A percentile compares a stretch with the other conserved stretches of the same genome.
phyloP scores from a whole-genome alignment of 805 yeast genomes.

The Yamadazyma ubonensis region DNA sequence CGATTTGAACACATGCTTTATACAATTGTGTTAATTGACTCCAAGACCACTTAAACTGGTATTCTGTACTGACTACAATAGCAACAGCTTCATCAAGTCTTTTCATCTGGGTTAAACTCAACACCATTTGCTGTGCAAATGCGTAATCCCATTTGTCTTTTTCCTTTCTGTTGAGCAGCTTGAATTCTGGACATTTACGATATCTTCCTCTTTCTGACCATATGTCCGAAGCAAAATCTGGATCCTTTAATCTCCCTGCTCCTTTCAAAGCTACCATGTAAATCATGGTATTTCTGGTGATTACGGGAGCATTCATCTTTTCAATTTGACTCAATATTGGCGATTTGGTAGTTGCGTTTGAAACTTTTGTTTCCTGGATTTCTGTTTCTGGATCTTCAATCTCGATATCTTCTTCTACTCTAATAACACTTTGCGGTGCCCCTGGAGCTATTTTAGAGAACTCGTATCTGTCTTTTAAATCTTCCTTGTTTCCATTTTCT shows the following conservation, averaged over 20 bases:
- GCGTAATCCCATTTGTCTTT: conserved; percentile 54
- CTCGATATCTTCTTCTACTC: conserved; percentile 8
- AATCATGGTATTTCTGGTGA: conserved; percentile 39
- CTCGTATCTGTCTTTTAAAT: conserved; percentile 34
- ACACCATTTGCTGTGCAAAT: conserved; percentile 73
- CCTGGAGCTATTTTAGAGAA: conserved; percentile 11
- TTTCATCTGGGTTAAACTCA: conserved; percentile 53
- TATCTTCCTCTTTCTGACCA: conserved; percentile 82
- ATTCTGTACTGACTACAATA: conserved; percentile 63
- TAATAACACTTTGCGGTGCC: conserved; percentile 7
- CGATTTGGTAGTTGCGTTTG: conserved; percentile 12
- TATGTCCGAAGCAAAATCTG: conserved; percentile 57
- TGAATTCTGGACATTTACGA: conserved; percentile 56
- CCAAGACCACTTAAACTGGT: conserved; percentile 69
- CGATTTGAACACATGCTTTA: conserved; percentile 31
- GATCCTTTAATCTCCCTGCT: conserved; percentile 54
- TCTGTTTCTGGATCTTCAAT: conserved; percentile 14
- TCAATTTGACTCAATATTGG: conserved; percentile 9
- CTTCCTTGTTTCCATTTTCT: conserved; percentile 30
- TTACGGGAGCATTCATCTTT: conserved; percentile 10
- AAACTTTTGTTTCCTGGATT: conserved; percentile 3
- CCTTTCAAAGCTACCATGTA: conserved; percentile 68
- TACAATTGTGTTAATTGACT: conserved; percentile 30
- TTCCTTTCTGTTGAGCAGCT: conserved; percentile 27
- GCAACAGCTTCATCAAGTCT: conserved; percentile 67